Evolutionary conservation across 2,329 filamentous ascomycete genomes (phyloP), one percentile per base, ranked within the genome.

Genomic region (Ophiobolus disseminans): DNA sequence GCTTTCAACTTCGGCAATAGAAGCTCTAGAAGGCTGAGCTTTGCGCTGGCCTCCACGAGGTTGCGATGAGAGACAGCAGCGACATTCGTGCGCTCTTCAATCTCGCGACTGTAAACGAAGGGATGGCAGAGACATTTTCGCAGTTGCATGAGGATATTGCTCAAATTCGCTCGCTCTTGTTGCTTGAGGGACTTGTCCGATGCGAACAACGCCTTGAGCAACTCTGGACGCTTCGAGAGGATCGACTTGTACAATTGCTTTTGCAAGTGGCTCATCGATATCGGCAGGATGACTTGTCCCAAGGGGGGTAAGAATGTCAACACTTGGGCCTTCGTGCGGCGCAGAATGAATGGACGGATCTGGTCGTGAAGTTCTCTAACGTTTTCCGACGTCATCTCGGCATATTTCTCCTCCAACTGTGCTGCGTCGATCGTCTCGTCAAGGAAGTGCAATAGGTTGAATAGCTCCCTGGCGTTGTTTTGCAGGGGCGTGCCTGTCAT

Each of bases 161-260:
- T 96, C 48, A 97, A 76, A 55, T 86, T 93, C 32, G 89, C 86
- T 5, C 88, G 84, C 50, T 97, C 92, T 13, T 80, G 82, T 21
- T 81, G 78, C 62, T 86, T 89, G 40, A 91, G 58, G 9, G 69
- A 68, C 37, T 72, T 75, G 54, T 79, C 80, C 25, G 86, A 82
- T 5, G 85, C 86, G 62, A 97, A 92, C 36, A 99, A 91, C 0
- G 92, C 85, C 58, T 87, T 88, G 67, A 99, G 92, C 7, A 99
- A 81, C 43, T 95, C 84, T 0, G 92, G 89, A 53, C 95, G 96
- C 72, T 95, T 94, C 11, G 89, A 85, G 62, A 99, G 83, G 61
- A 99, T 97, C 2, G 89, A 95, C 68, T 92, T 94, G 76, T 94
- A 96, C 0, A 99, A 81, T 68, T 91, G 94, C 77, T 96, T 94